phyloP scores from a whole-genome alignment of 805 yeast genomes.

The Metschnikowia orientalis region DNA sequence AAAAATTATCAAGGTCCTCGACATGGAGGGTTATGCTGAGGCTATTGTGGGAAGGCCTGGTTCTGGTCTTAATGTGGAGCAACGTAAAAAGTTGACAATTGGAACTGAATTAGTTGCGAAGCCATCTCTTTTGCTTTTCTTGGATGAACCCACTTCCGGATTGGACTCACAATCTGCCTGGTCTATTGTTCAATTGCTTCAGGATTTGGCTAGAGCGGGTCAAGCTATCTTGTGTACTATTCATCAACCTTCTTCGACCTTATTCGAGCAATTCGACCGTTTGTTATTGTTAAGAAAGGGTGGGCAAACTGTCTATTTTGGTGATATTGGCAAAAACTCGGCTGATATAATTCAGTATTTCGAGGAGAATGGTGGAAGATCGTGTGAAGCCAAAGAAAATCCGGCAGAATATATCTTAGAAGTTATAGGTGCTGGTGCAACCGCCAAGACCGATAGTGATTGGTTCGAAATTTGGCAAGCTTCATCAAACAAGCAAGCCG shows the following conservation, averaged over 20 bases:
- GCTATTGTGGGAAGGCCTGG: constrained; percentile 48
- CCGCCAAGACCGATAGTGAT: constrained; percentile 12
- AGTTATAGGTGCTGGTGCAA: constrained; percentile 19
- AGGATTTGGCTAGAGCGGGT: constrained; percentile 47
- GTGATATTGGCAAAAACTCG: constrained; percentile 16
- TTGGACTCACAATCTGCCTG: constrained; percentile 44
- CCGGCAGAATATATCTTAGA: constrained; percentile 19
- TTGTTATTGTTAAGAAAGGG: constrained; percentile 44
- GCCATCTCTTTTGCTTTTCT: constrained; percentile 47
- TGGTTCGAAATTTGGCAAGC: constrained; percentile 17
- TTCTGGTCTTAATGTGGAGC: constrained; percentile 51
- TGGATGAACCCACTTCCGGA: constrained; percentile 45
- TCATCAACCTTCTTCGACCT: constrained; percentile 47
- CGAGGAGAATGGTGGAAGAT: constrained; percentile 13
- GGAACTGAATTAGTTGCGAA: constrained; percentile 55
- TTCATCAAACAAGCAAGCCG: constrained; percentile 8
- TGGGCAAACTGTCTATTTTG: constrained; percentile 19
- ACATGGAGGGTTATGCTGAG: constrained; percentile 50
- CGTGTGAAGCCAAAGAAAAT: constrained; percentile 13
- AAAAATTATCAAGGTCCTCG: constrained; percentile 44
- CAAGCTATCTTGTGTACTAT: constrained; percentile 58
- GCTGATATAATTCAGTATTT: constrained; percentile 12
- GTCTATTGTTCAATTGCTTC: constrained; percentile 51
- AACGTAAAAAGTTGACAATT: constrained; percentile 49
- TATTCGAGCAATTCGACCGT: constrained; percentile 55